A percentile compares a stretch with the other conserved stretches of the same genome.
Evolutionary conservation across 2,329 filamentous ascomycete genomes (phyloP).

Genomic region (Lecanicillium sp.): DNA sequence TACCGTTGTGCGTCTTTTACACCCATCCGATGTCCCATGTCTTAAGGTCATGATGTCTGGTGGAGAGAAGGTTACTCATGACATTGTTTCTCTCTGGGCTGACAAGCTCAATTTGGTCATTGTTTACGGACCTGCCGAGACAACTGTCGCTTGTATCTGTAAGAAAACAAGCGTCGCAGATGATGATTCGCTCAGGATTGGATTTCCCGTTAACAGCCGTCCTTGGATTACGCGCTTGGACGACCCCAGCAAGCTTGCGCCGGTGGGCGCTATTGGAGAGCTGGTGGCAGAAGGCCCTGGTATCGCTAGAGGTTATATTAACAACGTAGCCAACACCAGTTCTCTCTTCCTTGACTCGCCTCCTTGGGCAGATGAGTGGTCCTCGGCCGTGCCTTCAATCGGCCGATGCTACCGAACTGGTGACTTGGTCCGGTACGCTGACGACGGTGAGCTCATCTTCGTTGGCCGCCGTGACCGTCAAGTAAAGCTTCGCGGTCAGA

Average conservation of each 20-base stretch:
- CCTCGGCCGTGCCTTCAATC: no score
- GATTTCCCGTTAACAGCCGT: not conserved
- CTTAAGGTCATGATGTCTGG: constrained; percentile 1
- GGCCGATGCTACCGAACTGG: constrained; percentile 46
- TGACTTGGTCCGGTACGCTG: constrained; percentile 38
- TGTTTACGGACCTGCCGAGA: constrained; percentile 31
- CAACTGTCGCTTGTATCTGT: constrained; percentile 10
- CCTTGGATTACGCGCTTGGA: not conserved
- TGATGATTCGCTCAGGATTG: constrained; percentile 11
- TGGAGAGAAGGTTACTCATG: constrained; percentile 17
- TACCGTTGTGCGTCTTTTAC: constrained; percentile 13
- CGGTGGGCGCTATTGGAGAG: constrained; percentile 18
- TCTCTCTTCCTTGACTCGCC: no score
- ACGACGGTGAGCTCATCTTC: constrained; percentile 36
- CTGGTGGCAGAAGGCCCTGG: constrained; percentile 34
- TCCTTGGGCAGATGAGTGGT: no score
- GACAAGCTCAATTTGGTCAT: constrained; percentile 30
- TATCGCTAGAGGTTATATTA: constrained; percentile 42
- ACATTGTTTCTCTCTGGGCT: constrained; percentile 13
- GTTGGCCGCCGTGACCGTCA: constrained; percentile 53
- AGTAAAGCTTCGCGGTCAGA: constrained; percentile 53
- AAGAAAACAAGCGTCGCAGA: not conserved
- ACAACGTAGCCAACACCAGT: no score
- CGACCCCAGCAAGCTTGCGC: not conserved
- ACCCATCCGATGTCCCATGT: constrained; percentile 3